Evolutionary conservation across 768 basidiomycete species (phyloP).

Genomic region (Termitomyces sp.): DNA sequence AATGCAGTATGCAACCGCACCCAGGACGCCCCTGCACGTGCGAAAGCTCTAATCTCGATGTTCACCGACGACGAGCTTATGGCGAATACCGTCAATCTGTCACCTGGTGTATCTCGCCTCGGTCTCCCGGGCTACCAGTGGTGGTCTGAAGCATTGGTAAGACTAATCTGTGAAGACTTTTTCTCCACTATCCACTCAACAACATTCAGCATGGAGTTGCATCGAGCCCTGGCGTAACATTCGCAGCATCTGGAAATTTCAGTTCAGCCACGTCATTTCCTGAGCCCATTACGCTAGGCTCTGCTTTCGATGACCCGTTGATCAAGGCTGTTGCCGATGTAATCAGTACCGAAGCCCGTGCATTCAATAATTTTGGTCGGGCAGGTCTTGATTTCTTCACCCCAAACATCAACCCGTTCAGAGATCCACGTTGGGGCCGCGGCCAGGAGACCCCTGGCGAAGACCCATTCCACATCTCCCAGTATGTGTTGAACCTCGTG

Average conservation of each 20-base stretch:
- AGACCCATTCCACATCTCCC: slow-evolving; percentile 50
- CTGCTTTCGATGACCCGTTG: slow-evolving; percentile 53
- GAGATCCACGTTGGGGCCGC: slow-evolving; percentile 61
- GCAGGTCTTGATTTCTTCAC: slow-evolving; percentile 58
- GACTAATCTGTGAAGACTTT: too few relatives aligned
- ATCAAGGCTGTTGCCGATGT: slow-evolving; percentile 46
- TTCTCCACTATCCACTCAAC: background rate
- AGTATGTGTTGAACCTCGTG: slow-evolving; percentile 53
- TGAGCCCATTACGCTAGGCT: slow-evolving; percentile 50
- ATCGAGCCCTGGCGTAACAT: slow-evolving; percentile 46
- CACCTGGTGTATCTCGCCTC: slow-evolving; percentile 51
- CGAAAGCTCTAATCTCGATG: slow-evolving; percentile 43
- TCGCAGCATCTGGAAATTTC: slow-evolving; percentile 47
- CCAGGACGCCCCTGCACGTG: slow-evolving; percentile 41
- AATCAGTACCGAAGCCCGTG: slow-evolving; percentile 55
- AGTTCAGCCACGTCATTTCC: slow-evolving; percentile 60
- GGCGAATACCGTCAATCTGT: slow-evolving; percentile 45
- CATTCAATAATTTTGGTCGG: slow-evolving; percentile 52
- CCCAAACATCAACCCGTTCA: slow-evolving; percentile 57
- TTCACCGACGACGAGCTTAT: slow-evolving; percentile 52
- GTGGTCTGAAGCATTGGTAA: slow-evolving; percentile 60
- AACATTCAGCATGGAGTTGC: slow-evolving; percentile 51
- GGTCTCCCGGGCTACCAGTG: slow-evolving; percentile 57
- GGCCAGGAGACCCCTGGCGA: slow-evolving; percentile 64
- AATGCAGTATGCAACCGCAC: slow-evolving; percentile 48